Base-by-base conservation (phyloP, 2,329 filamentous ascomycete species). In the Acarospora socialis region DNA sequence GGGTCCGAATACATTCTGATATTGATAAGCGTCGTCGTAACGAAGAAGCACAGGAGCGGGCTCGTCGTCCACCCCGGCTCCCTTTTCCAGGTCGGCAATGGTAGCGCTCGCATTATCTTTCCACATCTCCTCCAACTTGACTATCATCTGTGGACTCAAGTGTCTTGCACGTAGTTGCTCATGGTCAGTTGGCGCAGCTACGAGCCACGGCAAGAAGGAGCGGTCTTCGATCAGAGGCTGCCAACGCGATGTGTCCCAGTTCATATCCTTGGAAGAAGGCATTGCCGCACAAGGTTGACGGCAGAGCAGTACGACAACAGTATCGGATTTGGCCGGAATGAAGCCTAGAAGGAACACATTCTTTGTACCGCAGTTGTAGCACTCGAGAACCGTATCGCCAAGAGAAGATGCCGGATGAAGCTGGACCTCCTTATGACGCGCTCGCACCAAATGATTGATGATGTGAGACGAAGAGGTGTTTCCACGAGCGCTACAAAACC, bases 301-400 rank as follows among this genome's bases (percentile, higher is more conserved):
- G 55, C 90, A 98, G 21, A 98, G 70, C 26, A 98, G 73, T 15
- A 98, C 90, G 5, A 98, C 92, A 17, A 98, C 90, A 0, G 90
- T 94, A 50, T 98, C 92, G 7, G 90, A 95, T 54, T 98, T 98
- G 35, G 90, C 90, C 7, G 90, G 92, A 46, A 98, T 98, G 54
- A 98, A 98, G 5, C 90, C 90, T 17, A 98, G 76, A 21, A 95
- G 67, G 47, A 98, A 98, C 29, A 94, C 87, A 54, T 98, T 98
- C 62, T 94, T 95, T n/a, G 83, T 94, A 28, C 87, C 90, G 56
- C 90, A 98, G 60, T 94, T 95, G 64, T 98, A 98, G 61, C 90
- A 98, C 63, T 98, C 90, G 40, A 98, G 70, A 21, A 92, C 82
- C 1, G 90, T 98, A 53, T 98, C 92, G 42, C 90, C 90, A 7